These are phyloP conservation scores for Paecilomyces sp. DNA, from an alignment of 2,329 filamentous ascomycete species.

Conservation along the genomic window DNA sequence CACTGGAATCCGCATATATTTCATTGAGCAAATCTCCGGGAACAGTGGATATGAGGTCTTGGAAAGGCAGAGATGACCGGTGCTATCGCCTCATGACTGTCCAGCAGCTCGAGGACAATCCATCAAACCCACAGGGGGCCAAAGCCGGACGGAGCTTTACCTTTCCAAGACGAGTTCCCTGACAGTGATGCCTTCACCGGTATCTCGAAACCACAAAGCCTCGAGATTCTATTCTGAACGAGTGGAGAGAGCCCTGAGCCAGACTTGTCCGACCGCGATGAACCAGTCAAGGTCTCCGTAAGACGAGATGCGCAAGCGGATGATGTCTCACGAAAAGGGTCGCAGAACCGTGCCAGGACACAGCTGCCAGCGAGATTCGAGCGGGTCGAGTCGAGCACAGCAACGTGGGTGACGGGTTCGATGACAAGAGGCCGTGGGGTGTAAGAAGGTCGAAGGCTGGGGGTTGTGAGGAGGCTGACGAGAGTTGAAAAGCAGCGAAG, in stretches of 20 bases:
- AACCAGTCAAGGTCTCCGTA: conserved; percentile 36
- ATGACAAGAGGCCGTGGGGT: conserved; percentile 20
- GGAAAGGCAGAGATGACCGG: conserved; percentile 7
- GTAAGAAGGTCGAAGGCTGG: conserved; percentile 10
- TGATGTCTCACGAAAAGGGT: conserved; percentile 25
- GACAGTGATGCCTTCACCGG: conserved; percentile 3
- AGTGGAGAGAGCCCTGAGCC: conserved; percentile 8
- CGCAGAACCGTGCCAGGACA: conserved; percentile 20
- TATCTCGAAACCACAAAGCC: conserved; percentile 13
- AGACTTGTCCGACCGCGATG: conserved; percentile 28
- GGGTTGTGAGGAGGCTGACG: conserved; percentile 8
- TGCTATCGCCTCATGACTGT: conserved; percentile 7
- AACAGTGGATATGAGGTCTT: conserved; percentile 5
- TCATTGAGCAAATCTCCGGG: conserved; percentile 5
- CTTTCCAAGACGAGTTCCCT: conserved; percentile 20
- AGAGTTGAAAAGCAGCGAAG: conserved; percentile 5
- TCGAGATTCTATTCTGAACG: conserved; percentile 8
- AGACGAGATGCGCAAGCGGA: conserved; percentile 9
- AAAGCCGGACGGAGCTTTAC: conserved; percentile 28
- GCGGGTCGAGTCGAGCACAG: conserved; percentile 11
- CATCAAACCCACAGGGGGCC: conserved; percentile 13
- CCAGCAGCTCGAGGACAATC: conserved; percentile 5
- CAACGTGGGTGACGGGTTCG: conserved; percentile 20
- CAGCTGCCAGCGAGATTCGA: conserved; percentile 15
- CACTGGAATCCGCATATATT: conserved; percentile 6